Evolutionary conservation across 1,284 basidiomycete genomes (phyloP).

Genomic region (Coniophora puteana): DNA sequence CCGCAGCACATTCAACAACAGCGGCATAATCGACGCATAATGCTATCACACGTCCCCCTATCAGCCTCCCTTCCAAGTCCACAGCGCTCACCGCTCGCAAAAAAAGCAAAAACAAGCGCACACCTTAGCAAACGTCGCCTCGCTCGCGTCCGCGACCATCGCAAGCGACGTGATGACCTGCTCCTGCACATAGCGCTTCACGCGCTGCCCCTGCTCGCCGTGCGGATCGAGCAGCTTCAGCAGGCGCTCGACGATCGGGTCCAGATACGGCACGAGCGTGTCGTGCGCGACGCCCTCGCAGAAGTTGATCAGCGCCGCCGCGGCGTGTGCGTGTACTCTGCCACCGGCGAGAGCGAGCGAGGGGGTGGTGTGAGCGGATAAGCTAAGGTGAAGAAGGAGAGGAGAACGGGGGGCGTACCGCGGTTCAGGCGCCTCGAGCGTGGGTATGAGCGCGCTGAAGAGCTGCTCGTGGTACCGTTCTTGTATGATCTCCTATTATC

Average conservation of each 20-base stretch:
- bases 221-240: constrained; percentile 58
- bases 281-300: constrained; percentile 79
- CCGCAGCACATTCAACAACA: constrained; percentile 65
- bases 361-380: background rate
- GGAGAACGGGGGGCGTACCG: constrained; percentile 39
- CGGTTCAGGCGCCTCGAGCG: constrained; percentile 73
- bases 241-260: constrained; percentile 70
- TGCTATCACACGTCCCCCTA: constrained; percentile 39
- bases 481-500: constrained; percentile 67
- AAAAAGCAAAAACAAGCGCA: constrained; percentile 1
- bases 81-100: too few species aligned
- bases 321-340: constrained; percentile 82
- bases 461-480: constrained; percentile 63
- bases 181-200: constrained; percentile 71
- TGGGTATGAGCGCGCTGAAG: constrained; percentile 65
- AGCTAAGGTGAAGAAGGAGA: constrained; percentile 1
- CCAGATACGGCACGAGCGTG: constrained; percentile 70
- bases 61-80: background rate
- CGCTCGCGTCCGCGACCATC: constrained; percentile 82
- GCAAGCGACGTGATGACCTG: constrained; percentile 81
- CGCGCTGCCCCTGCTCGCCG: constrained; percentile 30
- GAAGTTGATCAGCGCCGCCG: constrained; percentile 85
- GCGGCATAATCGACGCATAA: constrained; percentile 73
- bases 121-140: constrained; percentile 67
- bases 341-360: constrained; percentile 4